Base-by-base conservation (phyloP, 2,329 filamentous ascomycete genomes). In the Pyrenophora graminea region DNA sequence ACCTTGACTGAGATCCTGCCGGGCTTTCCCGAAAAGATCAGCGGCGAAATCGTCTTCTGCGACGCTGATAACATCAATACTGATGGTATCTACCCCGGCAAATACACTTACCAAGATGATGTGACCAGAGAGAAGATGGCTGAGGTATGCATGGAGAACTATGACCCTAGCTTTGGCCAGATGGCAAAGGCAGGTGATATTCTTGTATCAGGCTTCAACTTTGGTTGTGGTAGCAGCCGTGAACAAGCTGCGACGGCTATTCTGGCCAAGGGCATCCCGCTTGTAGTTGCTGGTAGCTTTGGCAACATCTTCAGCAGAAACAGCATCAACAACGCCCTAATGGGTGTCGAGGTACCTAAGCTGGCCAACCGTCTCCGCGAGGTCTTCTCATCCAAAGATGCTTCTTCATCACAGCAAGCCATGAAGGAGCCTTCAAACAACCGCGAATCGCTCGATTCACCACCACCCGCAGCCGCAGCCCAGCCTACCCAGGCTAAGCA, bases 241-340 rank as follows among this genome's bases (percentile, higher is more conserved):
- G 92, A 97, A 72, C 90, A 96, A 72, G 91, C 91, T 5, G 92
- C 92, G 0, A 97, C 93, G 0, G 88, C 91, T 0, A 88, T 96
- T 48, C 79, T 96, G 1, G 90, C 91, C 13, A 90, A 87, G 74
- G 74, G 87, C 61, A 92, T 95, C 51, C 88, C 87, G 0, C 82
- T 96, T 2, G 89, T 96, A 1, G 85, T 95, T 0, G 81, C 88
- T 0, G 89, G 88, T 40, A 91, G 86, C 74, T 92, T 96, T 64
- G 85, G 87, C 48, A 94, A 91, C 75, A 95, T 93, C 70, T 96
- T 94, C 70, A 81, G 79, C 63, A 78, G 90, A 3, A 91, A 91
- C 75, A 84, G 82, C 66, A 90, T 92, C 76, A 92, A 92, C 74
- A 91, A 92, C 61, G 88, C 87, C 0, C 78, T 92, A 4, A 82